Conservation (phyloP, 1,284 basidiomycete species). For the Bondarzewia mesenterica region DNA sequence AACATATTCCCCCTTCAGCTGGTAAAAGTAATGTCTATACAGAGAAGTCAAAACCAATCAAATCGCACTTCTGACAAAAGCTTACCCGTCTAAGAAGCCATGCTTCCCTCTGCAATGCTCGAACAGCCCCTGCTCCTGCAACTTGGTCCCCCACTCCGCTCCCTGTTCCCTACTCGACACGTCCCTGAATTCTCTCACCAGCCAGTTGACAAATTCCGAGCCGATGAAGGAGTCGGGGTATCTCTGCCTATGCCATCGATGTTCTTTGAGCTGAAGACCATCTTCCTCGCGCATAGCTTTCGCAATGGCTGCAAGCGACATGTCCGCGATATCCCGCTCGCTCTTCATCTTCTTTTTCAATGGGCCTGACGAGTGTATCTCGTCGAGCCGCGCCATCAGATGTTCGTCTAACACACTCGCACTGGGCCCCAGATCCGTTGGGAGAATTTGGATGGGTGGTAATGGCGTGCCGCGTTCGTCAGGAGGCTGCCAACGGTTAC, state of each 20-base stretch:
- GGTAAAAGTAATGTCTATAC: slow-evolving; percentile 78
- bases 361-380: slow-evolving; percentile 68
- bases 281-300: slow-evolving; percentile 77
- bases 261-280: slow-evolving; percentile 67
- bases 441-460: slow-evolving; percentile 61
- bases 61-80: slow-evolving; percentile 1
- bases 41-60: slow-evolving; percentile 2
- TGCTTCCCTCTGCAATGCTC: slow-evolving; percentile 75
- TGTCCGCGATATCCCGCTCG: slow-evolving; percentile 60
- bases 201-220: slow-evolving; percentile 81
- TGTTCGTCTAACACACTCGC: slow-evolving; percentile 72
- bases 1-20: slow-evolving; percentile 69
- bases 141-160: slow-evolving; percentile 66
- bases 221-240: slow-evolving; percentile 82
- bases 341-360: slow-evolving; percentile 71
- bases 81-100: slow-evolving; percentile 79
- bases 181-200: slow-evolving; percentile 80
- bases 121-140: slow-evolving; percentile 76
- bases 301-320: slow-evolving; percentile 53
- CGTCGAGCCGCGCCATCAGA: slow-evolving; percentile 71
- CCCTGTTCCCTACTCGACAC: slow-evolving; percentile 74
- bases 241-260: slow-evolving; percentile 63
- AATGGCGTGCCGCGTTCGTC: slow-evolving; percentile 45
- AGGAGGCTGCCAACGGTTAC: slow-evolving; percentile 65
- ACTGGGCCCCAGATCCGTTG: slow-evolving; percentile 77